Percentiles rank a stretch among this genome's conserved stretches.
Conservation (phyloP, 805 yeast species). For the Cyberlindnera mississippiensis region DNA sequence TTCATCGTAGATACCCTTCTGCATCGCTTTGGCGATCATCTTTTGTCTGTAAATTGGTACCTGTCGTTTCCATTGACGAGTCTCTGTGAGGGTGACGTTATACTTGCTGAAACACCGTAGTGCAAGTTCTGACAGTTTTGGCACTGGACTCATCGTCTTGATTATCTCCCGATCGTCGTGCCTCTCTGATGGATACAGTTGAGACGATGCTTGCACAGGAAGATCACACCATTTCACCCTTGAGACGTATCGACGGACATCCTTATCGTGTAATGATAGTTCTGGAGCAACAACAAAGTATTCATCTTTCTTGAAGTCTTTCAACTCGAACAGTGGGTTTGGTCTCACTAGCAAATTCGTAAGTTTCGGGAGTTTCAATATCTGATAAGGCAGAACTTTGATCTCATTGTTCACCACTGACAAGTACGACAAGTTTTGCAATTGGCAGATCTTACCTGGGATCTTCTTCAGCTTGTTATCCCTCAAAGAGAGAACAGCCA, state of each 20-base stretch:
- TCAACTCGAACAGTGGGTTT: slow-evolving; percentile 36
- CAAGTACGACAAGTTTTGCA: slow-evolving; percentile 43
- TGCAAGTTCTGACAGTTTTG: slow-evolving; percentile 46
- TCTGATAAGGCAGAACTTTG: slow-evolving; percentile 48
- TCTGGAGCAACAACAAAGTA: slow-evolving; percentile 25
- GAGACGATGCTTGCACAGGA: slow-evolving; percentile 6
- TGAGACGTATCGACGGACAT: slow-evolving; percentile 24
- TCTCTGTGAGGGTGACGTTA: slow-evolving; percentile 50
- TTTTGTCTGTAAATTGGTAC: slow-evolving; percentile 44
- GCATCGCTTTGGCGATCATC: slow-evolving; percentile 48
- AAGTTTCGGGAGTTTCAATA: slow-evolving; percentile 42
- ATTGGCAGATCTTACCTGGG: slow-evolving; percentile 44
- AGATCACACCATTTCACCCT: slow-evolving; percentile 24
- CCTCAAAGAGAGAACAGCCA: slow-evolving; percentile 50
- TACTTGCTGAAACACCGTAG: slow-evolving; percentile 47
- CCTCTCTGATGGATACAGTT: slow-evolving; percentile 3
- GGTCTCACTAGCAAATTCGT: slow-evolving; percentile 52
- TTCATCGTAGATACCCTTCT: slow-evolving; percentile 47
- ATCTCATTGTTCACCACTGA: slow-evolving; percentile 50
- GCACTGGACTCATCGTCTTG: slow-evolving; percentile 30
- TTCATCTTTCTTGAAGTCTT: slow-evolving; percentile 14
- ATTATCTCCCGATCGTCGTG: slow-evolving; percentile 22
- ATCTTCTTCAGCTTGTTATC: slow-evolving; percentile 44
- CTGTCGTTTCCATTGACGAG: slow-evolving; percentile 47
- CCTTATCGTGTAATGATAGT: slow-evolving; percentile 3